Percentiles rank a stretch among this genome's conserved stretches.
phyloP scores from a whole-genome alignment of 352 stramenopile species.

The Globisporangium acanthophoron region DNA sequence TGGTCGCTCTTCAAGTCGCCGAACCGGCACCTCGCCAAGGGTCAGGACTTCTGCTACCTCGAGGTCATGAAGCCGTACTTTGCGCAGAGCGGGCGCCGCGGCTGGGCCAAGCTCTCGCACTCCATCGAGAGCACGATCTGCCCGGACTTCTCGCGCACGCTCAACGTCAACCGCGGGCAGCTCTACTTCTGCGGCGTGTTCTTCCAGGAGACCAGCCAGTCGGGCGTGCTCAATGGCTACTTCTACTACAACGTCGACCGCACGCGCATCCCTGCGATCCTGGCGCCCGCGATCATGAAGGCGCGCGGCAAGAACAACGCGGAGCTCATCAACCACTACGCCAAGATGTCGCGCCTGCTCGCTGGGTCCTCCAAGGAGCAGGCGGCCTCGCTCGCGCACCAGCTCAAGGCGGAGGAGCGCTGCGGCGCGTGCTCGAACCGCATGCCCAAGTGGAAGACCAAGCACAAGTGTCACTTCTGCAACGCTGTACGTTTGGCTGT shows the following conservation, averaged over 20 bases:
- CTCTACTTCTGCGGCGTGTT: conserved; percentile 63
- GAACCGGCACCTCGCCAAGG: conserved; percentile 40
- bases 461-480: conserved; percentile 55
- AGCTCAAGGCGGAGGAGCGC: conserved; percentile 49
- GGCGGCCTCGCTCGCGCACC: conserved; percentile 29
- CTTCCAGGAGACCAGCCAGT: conserved; percentile 54
- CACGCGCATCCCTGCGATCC: conserved; percentile 31
- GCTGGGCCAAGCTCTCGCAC: conserved; percentile 65
- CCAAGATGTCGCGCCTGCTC: conserved; percentile 46
- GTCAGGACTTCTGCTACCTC: conserved; percentile 74
- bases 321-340: conserved; percentile 65
- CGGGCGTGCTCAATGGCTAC: conserved; percentile 41
- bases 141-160: conserved; percentile 35
- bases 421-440: conserved; percentile 58
- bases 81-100: conserved; percentile 41
- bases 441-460: conserved; percentile 50
- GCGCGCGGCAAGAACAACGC: conserved; percentile 50
- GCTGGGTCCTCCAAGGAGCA: conserved; percentile 24
- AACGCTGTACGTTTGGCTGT: conserved; percentile 39
- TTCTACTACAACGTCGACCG: conserved; percentile 62
- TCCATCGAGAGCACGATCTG: conserved; percentile 65
- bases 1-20: conserved; percentile 68
- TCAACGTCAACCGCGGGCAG: conserved; percentile 40
- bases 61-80: conserved; percentile 68
- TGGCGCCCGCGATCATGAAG: conserved; percentile 52